phyloP scores from a whole-genome alignment of 2,329 filamentous ascomycete species.

The Xylariaceae sp. region DNA sequence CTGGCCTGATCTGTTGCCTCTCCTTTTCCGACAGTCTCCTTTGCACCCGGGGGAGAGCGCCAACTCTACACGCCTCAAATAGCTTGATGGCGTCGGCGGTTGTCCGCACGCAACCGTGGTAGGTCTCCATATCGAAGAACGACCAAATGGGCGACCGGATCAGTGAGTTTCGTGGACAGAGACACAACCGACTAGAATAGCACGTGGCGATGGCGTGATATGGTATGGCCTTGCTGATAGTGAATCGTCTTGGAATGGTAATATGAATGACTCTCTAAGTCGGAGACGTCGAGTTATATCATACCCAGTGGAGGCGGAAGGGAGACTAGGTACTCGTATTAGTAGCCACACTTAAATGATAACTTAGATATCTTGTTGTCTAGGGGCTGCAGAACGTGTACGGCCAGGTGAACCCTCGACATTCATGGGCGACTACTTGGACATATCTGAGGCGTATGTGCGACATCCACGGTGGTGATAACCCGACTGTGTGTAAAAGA shows the following conservation, averaged over 20 bases:
- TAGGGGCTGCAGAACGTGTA: not conserved
- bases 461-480: not conserved
- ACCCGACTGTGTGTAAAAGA: too few species aligned
- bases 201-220: not conserved
- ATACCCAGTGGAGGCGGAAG: not conserved
- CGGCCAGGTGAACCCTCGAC: not conserved
- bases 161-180: not conserved
- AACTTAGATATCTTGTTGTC: not conserved
- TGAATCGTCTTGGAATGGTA: not conserved
- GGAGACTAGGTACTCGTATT: not conserved
- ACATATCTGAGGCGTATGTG: not conserved
- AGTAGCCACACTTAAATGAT: not conserved
- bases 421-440: not conserved
- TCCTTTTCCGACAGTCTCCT: conserved; percentile 93
- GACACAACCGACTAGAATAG: not conserved
- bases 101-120: conserved; percentile 91
- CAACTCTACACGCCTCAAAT: conserved; percentile 93
- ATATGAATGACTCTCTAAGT: not conserved
- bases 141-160: too few species aligned
- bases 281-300: not conserved
- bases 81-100: conserved; percentile 94
- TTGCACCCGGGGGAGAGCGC: conserved; percentile 85
- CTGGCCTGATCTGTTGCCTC: conserved; percentile 88
- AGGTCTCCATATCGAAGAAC: conserved; percentile 75
- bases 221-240: not conserved